A percentile compares a stretch with the other conserved stretches of the same genome.
Conservation (phyloP, 2,329 filamentous ascomycete species). For the Aspergillus niger region DNA sequence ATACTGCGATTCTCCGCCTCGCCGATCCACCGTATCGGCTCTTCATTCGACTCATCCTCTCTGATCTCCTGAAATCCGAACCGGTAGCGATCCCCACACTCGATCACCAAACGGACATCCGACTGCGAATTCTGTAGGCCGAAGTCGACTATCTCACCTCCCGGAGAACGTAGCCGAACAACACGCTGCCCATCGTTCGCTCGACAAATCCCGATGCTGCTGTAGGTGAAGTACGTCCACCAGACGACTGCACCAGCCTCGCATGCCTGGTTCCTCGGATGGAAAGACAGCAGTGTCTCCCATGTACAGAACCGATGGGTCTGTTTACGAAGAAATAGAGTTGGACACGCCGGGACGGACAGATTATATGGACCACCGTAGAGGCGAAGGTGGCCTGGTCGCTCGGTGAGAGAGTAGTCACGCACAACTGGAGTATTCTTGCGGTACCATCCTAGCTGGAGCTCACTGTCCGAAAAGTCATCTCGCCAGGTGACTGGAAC, state of each 20-base stretch:
- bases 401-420: constrained; percentile 51
- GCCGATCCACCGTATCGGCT: constrained; percentile 28
- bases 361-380: constrained; percentile 57
- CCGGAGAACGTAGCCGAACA: constrained; percentile 29
- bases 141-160: constrained; percentile 21
- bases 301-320: constrained; percentile 48
- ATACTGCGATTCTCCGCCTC: constrained; percentile 36
- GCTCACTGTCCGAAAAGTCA: constrained; percentile 30
- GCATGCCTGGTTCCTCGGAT: constrained; percentile 43
- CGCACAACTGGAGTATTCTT: constrained; percentile 52
- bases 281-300: constrained; percentile 50
- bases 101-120: constrained; percentile 31
- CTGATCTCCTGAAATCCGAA: constrained; percentile 30
- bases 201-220: constrained; percentile 44
- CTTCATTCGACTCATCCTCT: not conserved
- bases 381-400: constrained; percentile 49
- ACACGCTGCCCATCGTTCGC: constrained; percentile 20
- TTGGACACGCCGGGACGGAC: constrained; percentile 53
- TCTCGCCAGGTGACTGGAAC: constrained; percentile 35
- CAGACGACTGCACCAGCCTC: constrained; percentile 59
- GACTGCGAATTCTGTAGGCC: constrained; percentile 10
- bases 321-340: constrained; percentile 59
- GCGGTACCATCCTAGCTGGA: constrained; percentile 41
- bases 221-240: constrained; percentile 55
- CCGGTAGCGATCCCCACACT: constrained; percentile 34